A percentile compares a stretch with the other conserved stretches of the same genome.
Evolutionary conservation across 805 yeast genomes (phyloP).

Genomic region (Zygotorulaspora sp.): DNA sequence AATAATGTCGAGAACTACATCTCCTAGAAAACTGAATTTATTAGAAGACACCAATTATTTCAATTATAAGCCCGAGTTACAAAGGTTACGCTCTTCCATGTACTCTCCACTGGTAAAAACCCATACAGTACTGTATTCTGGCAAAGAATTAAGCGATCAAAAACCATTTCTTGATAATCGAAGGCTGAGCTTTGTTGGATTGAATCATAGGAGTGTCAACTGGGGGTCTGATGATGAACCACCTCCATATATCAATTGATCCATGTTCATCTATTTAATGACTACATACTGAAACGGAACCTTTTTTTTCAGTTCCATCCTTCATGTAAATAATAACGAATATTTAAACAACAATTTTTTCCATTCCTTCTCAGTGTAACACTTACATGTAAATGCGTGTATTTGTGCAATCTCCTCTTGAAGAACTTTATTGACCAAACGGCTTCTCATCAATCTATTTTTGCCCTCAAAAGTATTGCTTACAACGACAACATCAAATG

Average conservation of each 20-base stretch:
- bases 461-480: slow-evolving; percentile 66
- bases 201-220: slow-evolving; percentile 15
- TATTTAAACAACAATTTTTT: slow-evolving; percentile 31
- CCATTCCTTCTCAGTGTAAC: slow-evolving; percentile 90
- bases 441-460: slow-evolving; percentile 79
- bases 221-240: slow-evolving; percentile 34
- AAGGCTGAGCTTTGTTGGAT: slow-evolving; percentile 24
- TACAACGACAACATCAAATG: slow-evolving; percentile 89
- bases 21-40: slow-evolving; percentile 8
- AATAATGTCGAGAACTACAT: slow-evolving; percentile 2
- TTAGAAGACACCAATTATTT: slow-evolving; percentile 9
- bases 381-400: slow-evolving; percentile 95
- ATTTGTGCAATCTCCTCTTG: slow-evolving; percentile 81
- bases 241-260: slow-evolving; percentile 25
- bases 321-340: not conserved
- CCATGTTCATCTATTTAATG: slow-evolving; percentile 3
- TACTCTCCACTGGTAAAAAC: slow-evolving; percentile 20
- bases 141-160: slow-evolving; percentile 12
- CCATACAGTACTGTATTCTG: slow-evolving; percentile 10
- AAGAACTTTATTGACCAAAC: slow-evolving; percentile 74
- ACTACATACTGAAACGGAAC: slow-evolving; percentile 7
- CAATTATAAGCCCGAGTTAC: slow-evolving; percentile 13
- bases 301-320: not conserved
- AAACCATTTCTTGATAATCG: slow-evolving; percentile 21
- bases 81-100: slow-evolving; percentile 19